A percentile compares a stretch with the other conserved stretches of the same genome.
These are phyloP conservation scores for Isatis lusitanica DNA, from an alignment of 441 rosid genomes.

Conservation along the genomic window DNA sequence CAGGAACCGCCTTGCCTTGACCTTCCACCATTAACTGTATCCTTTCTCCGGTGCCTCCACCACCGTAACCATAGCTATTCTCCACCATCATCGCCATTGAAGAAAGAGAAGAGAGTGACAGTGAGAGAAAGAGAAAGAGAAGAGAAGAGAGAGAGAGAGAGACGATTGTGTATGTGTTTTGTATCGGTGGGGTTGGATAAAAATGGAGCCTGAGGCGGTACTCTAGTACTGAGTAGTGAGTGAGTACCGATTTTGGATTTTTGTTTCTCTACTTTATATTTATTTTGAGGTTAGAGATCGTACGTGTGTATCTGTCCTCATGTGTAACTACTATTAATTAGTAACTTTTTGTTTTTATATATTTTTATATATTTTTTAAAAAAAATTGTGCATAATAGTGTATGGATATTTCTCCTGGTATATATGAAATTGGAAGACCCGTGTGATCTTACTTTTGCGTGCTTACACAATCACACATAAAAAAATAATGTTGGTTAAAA, in stretches of 20 bases:
- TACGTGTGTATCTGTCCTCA: constrained; percentile 41
- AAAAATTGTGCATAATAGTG: background rate
- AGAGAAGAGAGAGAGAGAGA: background rate
- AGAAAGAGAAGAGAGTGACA: background rate
- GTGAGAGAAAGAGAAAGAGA: no score
- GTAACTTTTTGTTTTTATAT: background rate
- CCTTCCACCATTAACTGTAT: constrained; percentile 72
- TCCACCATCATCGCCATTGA: constrained; percentile 28
- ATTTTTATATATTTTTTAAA: background rate
- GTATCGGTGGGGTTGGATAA: constrained; percentile 30
- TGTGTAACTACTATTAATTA: constrained; percentile 33
- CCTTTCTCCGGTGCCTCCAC: constrained; percentile 50
- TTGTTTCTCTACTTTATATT: constrained; percentile 11
- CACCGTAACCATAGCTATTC: constrained; percentile 30
- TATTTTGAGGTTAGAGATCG: constrained; percentile 21
- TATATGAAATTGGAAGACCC: constrained; percentile 18
- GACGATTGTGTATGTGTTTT: constrained; percentile 24
- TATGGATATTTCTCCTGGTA: constrained; percentile 16
- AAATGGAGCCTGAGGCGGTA: constrained; percentile 28
- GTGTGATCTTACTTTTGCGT: constrained; percentile 23
- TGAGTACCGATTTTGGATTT: constrained; percentile 25
- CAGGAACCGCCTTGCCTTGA: constrained; percentile 77
- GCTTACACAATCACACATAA: background rate
- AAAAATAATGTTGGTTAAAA: background rate
- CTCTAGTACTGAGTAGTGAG: constrained; percentile 29